These are phyloP conservation scores for Fraxinus americana DNA, from an alignment of 257 asterid species.

Conservation along the genomic window DNA sequence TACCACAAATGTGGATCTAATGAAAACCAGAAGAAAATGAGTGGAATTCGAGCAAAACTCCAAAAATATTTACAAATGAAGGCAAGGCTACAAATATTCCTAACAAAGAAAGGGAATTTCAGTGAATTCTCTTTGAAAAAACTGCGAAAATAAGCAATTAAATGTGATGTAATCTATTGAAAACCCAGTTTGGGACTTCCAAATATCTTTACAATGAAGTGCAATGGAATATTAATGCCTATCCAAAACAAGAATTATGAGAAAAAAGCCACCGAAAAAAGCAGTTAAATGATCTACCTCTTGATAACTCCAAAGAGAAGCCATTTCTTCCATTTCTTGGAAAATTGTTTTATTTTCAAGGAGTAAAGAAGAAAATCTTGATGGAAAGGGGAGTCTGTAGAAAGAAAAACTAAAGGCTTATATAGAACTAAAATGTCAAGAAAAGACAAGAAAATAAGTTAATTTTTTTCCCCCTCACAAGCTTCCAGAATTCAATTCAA, in stretches of 20 bases:
- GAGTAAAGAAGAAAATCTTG: constrained; percentile 25
- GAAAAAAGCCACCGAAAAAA: not conserved
- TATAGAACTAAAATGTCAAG: constrained; percentile 42
- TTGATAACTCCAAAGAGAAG: constrained; percentile 60
- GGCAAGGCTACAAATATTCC: not conserved
- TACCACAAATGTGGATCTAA: not conserved
- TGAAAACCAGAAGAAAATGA: not conserved
- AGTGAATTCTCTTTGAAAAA: not conserved
- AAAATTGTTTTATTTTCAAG: not conserved
- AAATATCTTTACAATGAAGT: not conserved
- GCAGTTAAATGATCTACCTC: constrained; percentile 46
- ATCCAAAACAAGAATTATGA: too few relatives aligned
- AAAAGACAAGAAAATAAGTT: constrained; percentile 29
- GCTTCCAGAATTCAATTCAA: constrained; percentile 30
- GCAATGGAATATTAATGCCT: not conserved
- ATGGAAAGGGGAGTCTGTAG: constrained; percentile 38
- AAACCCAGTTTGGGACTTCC: not conserved
- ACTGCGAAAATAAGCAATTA: not conserved
- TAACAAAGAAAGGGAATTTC: not conserved
- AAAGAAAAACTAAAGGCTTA: constrained; percentile 32
- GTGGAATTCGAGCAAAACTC: not conserved
- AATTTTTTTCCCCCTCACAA: not conserved
- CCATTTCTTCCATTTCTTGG: constrained; percentile 56
- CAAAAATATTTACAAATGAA: not conserved
- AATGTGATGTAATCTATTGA: not conserved